Evolutionary conservation across 2,329 filamentous ascomycete genomes (phyloP), one percentile per base, ranked within the genome.

Genomic region (Trichoderma gracile): DNA sequence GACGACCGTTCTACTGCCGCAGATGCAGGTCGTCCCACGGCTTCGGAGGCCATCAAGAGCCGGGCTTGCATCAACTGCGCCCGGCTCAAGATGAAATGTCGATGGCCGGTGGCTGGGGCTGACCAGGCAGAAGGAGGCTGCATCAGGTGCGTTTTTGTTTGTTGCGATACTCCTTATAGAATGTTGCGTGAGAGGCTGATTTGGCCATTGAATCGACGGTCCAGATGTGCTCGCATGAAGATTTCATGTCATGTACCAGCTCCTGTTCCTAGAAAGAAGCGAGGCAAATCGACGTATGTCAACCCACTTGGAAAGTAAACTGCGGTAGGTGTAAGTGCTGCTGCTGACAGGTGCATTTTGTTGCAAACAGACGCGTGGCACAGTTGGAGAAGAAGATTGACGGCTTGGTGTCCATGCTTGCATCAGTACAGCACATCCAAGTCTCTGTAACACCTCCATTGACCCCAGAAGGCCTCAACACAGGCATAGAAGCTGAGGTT

Each of bases 361-460:
- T 17, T 6, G 14, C 8, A 9, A n/a, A 30, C 12, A 78, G 76
- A 7, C 73, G 75, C 12, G 76, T 78, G 2, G 75, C 74, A 6
- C 75, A 77, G 45, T 52, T 78, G 2, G 77, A 79, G 60, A 72
- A 75, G 58, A 78, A 77, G 65, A 76, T 79, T 33, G 76, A 79
- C n/a, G 75, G 75, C 45, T 73, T 79, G 23, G 74, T 78, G 55
- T 76, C 73, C 4, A 71, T 78, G 5, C 71, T 78, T 9, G 73
- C 75, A 5, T 72, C 72, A 15, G 73, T 69, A 53, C 72, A 74
- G 21, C 71, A 72, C 43, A 67, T 70, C 12, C 69, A 69, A 67
- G 17, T 66, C 49, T 56, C 70, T 4, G 50, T 43, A 17, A 65
- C 49, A 33, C 63, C 57, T 30, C 69, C 67, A 5, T 65, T 65